Conservation (phyloP, 192 early-diverging fungal genomes). For the Coemansia sp. region DNA sequence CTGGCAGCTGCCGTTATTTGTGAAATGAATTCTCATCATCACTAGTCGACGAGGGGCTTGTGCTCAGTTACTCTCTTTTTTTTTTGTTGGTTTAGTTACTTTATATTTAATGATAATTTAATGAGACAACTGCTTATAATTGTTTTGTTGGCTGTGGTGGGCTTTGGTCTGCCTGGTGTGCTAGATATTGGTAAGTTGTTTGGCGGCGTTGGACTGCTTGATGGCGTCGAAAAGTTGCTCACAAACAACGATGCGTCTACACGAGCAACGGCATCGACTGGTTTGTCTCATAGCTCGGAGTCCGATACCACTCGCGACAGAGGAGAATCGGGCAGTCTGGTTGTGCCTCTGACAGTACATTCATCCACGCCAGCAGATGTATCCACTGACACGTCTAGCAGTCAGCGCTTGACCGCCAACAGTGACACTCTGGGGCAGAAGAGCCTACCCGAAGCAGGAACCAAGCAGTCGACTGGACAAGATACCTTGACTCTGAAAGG, state of each 20-base stretch:
- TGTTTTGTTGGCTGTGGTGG: background rate
- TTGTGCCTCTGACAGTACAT: background rate
- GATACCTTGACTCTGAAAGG: background rate
- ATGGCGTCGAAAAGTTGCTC: conserved; percentile 13
- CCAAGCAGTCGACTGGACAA: background rate
- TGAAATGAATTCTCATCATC: background rate
- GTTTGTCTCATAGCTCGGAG: background rate
- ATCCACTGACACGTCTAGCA: background rate
- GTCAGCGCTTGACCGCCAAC: background rate
- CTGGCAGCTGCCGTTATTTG: background rate
- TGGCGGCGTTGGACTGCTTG: conserved; percentile 7
- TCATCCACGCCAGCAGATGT: background rate
- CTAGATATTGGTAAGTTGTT: conserved; percentile 13
- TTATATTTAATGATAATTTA: background rate
- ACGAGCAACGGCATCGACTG: background rate
- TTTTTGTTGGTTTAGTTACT: background rate
- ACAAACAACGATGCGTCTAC: background rate
- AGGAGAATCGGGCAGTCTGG: background rate
- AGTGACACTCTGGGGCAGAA: background rate
- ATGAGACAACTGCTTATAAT: background rate
- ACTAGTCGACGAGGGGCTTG: background rate
- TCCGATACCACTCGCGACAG: background rate
- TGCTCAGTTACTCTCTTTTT: background rate
- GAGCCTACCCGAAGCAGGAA: background rate
- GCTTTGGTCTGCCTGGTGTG: conserved; percentile 8